Evolutionary conservation across 495 filamentous ascomycete species (phyloP).

Genomic region (Tuber calosporum): DNA sequence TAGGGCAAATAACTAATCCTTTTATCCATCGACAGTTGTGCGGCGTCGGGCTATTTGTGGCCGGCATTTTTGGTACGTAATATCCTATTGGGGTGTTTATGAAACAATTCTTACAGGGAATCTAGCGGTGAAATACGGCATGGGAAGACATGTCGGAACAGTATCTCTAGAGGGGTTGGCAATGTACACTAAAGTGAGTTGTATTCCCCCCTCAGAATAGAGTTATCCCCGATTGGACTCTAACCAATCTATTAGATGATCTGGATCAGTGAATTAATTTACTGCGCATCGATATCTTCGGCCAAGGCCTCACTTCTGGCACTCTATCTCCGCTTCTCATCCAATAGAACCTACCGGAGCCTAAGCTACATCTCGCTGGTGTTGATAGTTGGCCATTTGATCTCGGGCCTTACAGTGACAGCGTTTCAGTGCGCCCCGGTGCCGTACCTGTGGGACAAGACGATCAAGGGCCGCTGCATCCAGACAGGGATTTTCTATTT

Average conservation of each 20-base stretch:
- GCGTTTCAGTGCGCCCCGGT: conserved; percentile 54
- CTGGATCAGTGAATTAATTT: conserved; percentile 34
- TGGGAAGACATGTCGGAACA: conserved; percentile 16
- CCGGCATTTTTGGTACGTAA: conserved; percentile 25
- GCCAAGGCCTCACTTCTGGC: conserved; percentile 32
- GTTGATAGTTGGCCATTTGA: conserved; percentile 17
- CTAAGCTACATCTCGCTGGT: conserved; percentile 16
- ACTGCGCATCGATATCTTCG: conserved; percentile 29
- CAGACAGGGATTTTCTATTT: conserved; percentile 46
- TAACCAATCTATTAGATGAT: conserved; percentile 18
- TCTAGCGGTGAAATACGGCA: conserved; percentile 21
- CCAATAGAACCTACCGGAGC: conserved; percentile 17
- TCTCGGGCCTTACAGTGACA: conserved; percentile 35
- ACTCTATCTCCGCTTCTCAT: conserved; percentile 34
- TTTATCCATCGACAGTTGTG: conserved; percentile 8
- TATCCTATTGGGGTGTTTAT: neutral
- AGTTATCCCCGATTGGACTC: neutral
- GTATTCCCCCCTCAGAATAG: neutral
- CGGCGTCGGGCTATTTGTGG: conserved; percentile 19
- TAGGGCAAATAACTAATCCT: conserved; percentile 1
- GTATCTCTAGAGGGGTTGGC: conserved; percentile 19
- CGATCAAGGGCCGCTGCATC: conserved; percentile 50
- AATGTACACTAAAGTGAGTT: conserved; percentile 20
- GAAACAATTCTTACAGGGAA: neutral
- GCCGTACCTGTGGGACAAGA: conserved; percentile 35